Evolutionary conservation across 352 stramenopile genomes (phyloP).

Genomic region (Globisporangium carolinianum): DNA sequence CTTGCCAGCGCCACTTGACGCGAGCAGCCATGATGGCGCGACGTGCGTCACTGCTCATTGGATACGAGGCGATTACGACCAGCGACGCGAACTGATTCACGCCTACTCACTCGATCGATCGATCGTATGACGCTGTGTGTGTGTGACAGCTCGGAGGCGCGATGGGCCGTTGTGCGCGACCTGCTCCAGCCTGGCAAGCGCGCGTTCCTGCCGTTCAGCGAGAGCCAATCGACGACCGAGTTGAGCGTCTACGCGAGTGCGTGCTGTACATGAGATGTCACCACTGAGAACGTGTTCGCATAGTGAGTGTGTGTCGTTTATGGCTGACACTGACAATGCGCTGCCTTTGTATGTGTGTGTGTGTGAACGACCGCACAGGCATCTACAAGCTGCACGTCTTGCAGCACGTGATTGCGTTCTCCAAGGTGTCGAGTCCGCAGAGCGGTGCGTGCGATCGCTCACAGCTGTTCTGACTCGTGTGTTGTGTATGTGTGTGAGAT

Average conservation of each 20-base stretch:
- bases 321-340: neutral
- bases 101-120: neutral
- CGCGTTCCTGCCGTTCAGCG: conserved; percentile 33
- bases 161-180: conserved; percentile 39
- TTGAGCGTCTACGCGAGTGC: conserved; percentile 13
- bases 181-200: conserved; percentile 29
- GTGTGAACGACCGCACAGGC: conserved; percentile 10
- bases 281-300: neutral
- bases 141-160: conserved; percentile 19
- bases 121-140: neutral
- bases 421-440: conserved; percentile 16
- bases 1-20: conserved; percentile 1
- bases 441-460: conserved; percentile 6
- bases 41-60: conserved; percentile 4
- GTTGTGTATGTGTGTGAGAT: neutral
- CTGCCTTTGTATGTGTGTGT: neutral
- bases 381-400: conserved; percentile 26
- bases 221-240: neutral
- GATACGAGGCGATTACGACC: neutral
- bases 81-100: neutral
- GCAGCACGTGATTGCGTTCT: conserved; percentile 24
- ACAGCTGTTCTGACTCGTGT: neutral
- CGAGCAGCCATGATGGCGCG: neutral
- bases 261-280: neutral
- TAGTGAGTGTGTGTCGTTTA: neutral